Evolutionary conservation across 805 yeast species (phyloP).

Genomic region (Kodamaea kakaduensis): DNA sequence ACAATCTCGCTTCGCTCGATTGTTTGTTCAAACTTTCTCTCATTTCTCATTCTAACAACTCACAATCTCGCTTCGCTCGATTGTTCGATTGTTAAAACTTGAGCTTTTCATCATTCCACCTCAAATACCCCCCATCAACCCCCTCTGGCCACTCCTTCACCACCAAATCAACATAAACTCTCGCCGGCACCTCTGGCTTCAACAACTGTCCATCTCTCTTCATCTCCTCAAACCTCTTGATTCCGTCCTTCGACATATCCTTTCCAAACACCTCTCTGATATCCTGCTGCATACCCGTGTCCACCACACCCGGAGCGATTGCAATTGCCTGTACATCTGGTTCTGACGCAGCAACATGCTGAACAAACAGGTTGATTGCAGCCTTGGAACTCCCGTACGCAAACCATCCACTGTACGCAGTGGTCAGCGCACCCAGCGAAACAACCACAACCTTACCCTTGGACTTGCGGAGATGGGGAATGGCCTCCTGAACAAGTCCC

Average conservation of each 20-base stretch:
- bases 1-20: no score
- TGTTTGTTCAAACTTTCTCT: no score
- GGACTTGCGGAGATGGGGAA: conserved; percentile 54
- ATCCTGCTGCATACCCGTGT: conserved; percentile 80
- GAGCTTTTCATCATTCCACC: conserved; percentile 49
- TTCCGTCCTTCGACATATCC: conserved; percentile 58
- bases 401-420: conserved; percentile 69
- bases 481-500: conserved; percentile 47
- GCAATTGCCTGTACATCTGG: conserved; percentile 54
- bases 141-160: conserved; percentile 51
- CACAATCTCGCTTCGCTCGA: no score
- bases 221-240: conserved; percentile 60
- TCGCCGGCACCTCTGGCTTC: conserved; percentile 69
- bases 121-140: conserved; percentile 63
- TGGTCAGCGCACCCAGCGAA: conserved; percentile 82
- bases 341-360: conserved; percentile 67
- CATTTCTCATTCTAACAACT: no score
- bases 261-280: conserved; percentile 63
- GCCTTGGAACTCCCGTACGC: conserved; percentile 93
- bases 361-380: conserved; percentile 75
- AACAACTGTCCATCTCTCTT: conserved; percentile 55
- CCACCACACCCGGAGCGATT: conserved; percentile 93
- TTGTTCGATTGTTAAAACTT: no score
- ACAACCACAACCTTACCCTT: conserved; percentile 73
- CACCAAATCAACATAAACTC: conserved; percentile 63